Evolutionary conservation across 73 alveolate genomes (phyloP).

Genomic region (Durusdinium trenchii): DNA sequence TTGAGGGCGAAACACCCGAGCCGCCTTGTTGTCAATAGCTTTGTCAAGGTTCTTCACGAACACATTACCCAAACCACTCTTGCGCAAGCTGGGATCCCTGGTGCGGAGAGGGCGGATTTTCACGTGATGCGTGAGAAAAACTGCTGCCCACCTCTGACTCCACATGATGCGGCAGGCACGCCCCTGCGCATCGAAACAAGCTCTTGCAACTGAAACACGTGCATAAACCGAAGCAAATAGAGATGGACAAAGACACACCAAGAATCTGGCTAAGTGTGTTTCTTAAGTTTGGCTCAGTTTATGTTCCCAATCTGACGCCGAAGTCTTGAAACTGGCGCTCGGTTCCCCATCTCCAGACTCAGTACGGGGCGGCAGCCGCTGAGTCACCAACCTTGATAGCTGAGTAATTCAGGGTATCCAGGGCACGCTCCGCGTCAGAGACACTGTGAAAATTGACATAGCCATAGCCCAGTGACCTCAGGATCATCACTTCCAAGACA

Average conservation of each 20-base stretch:
- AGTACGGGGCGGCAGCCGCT: background rate
- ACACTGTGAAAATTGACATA: slow-evolving; percentile 41
- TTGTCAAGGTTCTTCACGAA: slow-evolving; percentile 62
- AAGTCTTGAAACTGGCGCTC: too few relatives aligned
- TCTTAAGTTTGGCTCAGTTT: too few relatives aligned
- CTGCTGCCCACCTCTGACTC: slow-evolving; percentile 21
- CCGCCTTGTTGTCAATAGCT: slow-evolving; percentile 59
- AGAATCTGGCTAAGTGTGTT: background rate
- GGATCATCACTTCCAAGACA: background rate
- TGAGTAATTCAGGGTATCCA: slow-evolving; percentile 43
- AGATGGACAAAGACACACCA: background rate
- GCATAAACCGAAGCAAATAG: background rate
- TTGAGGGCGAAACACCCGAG: too few relatives aligned
- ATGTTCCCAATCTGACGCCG: too few relatives aligned
- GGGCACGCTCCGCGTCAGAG: slow-evolving; percentile 58
- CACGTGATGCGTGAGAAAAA: background rate
- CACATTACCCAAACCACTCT: slow-evolving; percentile 41
- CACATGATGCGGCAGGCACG: slow-evolving; percentile 75
- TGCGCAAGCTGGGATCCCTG: slow-evolving; percentile 55
- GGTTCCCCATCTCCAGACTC: background rate
- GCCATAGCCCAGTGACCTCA: slow-evolving; percentile 50
- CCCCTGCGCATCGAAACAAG: background rate
- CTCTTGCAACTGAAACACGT: background rate
- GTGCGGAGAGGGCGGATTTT: too few relatives aligned
- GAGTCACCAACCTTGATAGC: background rate